Evolutionary conservation across 345 rosid genomes (phyloP).

Genomic region (rapeseed (Brassica napus)): DNA sequence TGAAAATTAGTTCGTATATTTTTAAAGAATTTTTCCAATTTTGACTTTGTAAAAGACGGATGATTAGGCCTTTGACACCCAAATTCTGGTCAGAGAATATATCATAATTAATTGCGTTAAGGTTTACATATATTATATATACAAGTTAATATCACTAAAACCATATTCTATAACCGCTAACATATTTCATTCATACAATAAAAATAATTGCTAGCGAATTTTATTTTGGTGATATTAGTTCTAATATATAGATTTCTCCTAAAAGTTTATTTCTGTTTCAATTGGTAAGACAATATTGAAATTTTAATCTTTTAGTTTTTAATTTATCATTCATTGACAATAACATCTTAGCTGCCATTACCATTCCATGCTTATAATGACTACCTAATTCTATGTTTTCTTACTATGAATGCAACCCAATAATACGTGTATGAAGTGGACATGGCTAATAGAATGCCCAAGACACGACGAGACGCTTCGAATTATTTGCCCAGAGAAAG

Average conservation of each 20-base stretch:
- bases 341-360: not conserved
- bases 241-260: no score
- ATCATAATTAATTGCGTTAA: not conserved
- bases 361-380: not conserved
- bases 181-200: not conserved
- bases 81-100: constrained; percentile 31
- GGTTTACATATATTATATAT: not conserved
- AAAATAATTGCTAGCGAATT: not conserved
- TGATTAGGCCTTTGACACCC: constrained; percentile 30
- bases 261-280: not conserved
- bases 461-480: not conserved
- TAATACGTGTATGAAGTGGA: not conserved
- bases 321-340: not conserved
- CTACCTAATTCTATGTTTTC: not conserved
- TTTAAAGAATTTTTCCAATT: not conserved
- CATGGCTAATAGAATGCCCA: not conserved
- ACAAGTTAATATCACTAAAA: not conserved
- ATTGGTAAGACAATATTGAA: not conserved
- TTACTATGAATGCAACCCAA: not conserved
- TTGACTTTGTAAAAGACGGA: constrained; percentile 32
- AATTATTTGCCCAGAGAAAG: not conserved
- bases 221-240: not conserved
- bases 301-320: not conserved
- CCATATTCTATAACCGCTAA: not conserved
- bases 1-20: no score